Conservation (phyloP, 257 asterid genomes). For the Plantago major region DNA sequence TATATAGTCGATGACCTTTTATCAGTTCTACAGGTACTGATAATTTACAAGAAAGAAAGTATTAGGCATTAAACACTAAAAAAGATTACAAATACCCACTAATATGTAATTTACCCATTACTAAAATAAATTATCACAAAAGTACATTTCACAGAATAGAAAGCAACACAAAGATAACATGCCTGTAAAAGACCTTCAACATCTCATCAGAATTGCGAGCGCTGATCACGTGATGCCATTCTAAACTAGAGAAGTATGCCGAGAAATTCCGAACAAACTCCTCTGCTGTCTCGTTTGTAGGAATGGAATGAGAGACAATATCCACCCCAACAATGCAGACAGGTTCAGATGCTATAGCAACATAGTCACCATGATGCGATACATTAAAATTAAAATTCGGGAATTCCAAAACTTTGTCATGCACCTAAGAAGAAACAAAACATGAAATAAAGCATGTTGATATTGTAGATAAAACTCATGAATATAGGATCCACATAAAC, state of each 20-base stretch:
- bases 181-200: slow-evolving; percentile 69
- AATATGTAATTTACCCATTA: too few species aligned
- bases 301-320: slow-evolving; percentile 54
- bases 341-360: slow-evolving; percentile 93
- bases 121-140: neutral
- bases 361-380: slow-evolving; percentile 92
- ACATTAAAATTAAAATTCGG: slow-evolving; percentile 79
- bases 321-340: slow-evolving; percentile 86
- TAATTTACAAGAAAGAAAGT: too few species aligned
- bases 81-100: too few species aligned
- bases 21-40: too few species aligned
- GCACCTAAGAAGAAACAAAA: slow-evolving; percentile 35
- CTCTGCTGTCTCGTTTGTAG: slow-evolving; percentile 56
- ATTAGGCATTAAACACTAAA: too few species aligned
- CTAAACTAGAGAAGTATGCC: slow-evolving; percentile 60
- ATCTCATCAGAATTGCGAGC: slow-evolving; percentile 51
- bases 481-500: neutral
- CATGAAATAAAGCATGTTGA: neutral
- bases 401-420: slow-evolving; percentile 30
- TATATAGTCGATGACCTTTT: too few species aligned
- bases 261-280: slow-evolving; percentile 57
- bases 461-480: neutral
- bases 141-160: neutral
- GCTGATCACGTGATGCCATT: slow-evolving; percentile 54
- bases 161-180: slow-evolving; percentile 3